Base-by-base conservation (phyloP, 768 basidiomycete species). In the Suillus ampliporus region DNA sequence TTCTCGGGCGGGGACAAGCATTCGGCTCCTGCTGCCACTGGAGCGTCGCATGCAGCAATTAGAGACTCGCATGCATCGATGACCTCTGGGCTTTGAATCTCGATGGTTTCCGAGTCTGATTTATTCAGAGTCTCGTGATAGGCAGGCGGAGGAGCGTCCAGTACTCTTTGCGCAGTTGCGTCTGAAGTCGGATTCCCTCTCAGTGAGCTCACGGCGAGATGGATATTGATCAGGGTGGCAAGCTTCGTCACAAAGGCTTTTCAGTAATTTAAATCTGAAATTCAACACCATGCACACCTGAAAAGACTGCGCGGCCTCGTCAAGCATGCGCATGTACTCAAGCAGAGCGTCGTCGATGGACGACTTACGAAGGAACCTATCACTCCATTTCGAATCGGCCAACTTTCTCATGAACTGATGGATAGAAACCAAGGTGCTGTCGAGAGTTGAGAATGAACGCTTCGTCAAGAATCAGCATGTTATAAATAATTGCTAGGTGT, bases 291-390 rank as follows among this genome's bases (percentile, higher is more conserved):
- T 57, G 8, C 61, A 26, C 63, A 81, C 83, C 75, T 84, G 83
- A 61, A 84, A 83, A 10, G 82, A 77, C 53, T 79, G 78, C 13
- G 79, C 75, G 13, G 83, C 80, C 26, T 84, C 83, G 26, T 82
- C 78, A 38, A 84, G 67, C 52, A 72, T 69, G 21, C 59, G 67
- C 40, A 73, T 69, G 52, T 76, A 77, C 9, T 77, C 72, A 2
- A 46, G 67, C 5, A 84, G 71, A 4, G 81, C 75, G 38, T 68
- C 70, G 61, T 83, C 82, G 17, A 83, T 82, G 0, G 73, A 71
- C 15, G 61, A 68, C 62, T 80, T 83, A 41, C 76, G 75, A 41
- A 80, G 68, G 28, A 84, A 75, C 7, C 80, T 77, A 15, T 70
- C 72, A 17, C 63, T 72, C 83, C 83, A 83, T 56, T 76, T 81